phyloP scores from a whole-genome alignment of 2,329 filamentous ascomycete genomes.

The Aspergillus texensis region DNA sequence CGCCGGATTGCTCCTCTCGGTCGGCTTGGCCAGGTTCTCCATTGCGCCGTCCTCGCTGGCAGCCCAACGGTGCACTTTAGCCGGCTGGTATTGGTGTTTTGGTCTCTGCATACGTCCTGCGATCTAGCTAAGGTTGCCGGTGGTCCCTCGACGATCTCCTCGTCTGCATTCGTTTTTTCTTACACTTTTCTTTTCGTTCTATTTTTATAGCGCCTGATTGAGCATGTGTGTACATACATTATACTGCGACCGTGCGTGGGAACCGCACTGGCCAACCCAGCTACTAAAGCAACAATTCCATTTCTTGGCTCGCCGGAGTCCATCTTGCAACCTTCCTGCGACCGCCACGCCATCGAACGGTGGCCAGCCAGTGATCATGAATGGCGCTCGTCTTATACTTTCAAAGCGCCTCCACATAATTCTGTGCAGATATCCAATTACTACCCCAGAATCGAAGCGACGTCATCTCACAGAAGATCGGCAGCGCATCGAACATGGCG shows the following conservation, averaged over 20 bases:
- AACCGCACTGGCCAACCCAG: background rate
- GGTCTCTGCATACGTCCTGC: background rate
- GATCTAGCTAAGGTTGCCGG: background rate
- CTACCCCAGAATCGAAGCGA: background rate
- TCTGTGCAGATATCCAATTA: background rate
- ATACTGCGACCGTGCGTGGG: background rate
- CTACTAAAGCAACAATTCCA: background rate
- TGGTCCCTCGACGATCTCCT: background rate
- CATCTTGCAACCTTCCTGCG: background rate
- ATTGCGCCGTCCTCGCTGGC: background rate
- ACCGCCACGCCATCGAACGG: background rate
- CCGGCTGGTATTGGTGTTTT: background rate
- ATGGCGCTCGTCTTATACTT: too few relatives aligned
- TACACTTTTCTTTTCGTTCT: background rate
- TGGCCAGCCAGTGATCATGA: background rate
- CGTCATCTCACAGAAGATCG: conserved; percentile 6
- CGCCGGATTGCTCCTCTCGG: background rate
- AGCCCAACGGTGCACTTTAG: background rate
- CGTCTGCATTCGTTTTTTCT: background rate
- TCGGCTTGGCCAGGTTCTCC: background rate
- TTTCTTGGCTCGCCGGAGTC: background rate
- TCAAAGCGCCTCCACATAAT: too few relatives aligned
- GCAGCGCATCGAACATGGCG: background rate
- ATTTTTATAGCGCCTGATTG: background rate
- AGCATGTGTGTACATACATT: background rate